Evolutionary conservation across 768 basidiomycete genomes (phyloP), one percentile per base, ranked within the genome.

Genomic region (Lactifluus hygrophoroides): DNA sequence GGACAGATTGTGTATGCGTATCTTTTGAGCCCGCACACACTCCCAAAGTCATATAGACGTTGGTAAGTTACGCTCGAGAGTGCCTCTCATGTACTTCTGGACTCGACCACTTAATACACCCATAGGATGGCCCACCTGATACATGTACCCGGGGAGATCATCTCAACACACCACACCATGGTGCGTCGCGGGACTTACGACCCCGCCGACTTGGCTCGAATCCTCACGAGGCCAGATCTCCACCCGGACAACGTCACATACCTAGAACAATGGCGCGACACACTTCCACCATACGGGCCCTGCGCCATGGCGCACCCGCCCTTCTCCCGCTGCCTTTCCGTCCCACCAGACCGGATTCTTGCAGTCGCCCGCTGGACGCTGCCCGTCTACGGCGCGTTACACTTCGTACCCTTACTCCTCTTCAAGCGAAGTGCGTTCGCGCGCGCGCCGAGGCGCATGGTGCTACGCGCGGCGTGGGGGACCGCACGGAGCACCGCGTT

Each of bases 401-500:
- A 97, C 69, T 80, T 96, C 58, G 81, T 96, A 28, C 94, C 95
- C 1, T 78, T 86, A 47, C 73, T 97, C 11, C 73, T 96, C 5
- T 91, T 98, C 71, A 89, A 90, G 65, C 76, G 86, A 38, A 76
- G 78, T 25, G 71, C 75, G 0, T 88, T 95, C 68, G 66, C 78
- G 49, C 75, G 79, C 43, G 80, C 85, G 64, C 94, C 94, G 0
- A 69, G 77, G 21, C 74, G 73, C 42, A 84, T 94, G 73, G 70
- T 93, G 1, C 67, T 82, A 9, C 80, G 77, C 57, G 83, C 88
- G 0, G 74, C 78, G 0, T 70, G 81, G 68, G 93, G 92, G 8
- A 92, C 90, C 23, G 70, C 83, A 61, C 76, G 94, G 42, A 94
- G 90, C 67, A 90, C 88, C 1, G 83, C 91, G 0, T 98, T 98